A percentile compares a stretch with the other conserved stretches of the same genome.
Conservation (phyloP, 2,329 filamentous ascomycete species). For the Aspergillus sp. region DNA sequence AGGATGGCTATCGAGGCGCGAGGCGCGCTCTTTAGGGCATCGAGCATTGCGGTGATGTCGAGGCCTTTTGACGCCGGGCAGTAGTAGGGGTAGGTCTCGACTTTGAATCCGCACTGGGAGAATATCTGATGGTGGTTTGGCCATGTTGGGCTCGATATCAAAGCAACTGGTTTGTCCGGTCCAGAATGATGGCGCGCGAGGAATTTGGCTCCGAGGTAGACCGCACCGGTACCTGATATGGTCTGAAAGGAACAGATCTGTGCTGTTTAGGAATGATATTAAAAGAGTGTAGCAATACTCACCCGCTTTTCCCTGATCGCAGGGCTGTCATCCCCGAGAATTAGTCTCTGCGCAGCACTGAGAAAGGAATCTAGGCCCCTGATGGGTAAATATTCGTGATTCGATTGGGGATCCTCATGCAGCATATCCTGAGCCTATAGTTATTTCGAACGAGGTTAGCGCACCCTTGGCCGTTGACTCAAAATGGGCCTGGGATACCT, state of each 20-base stretch:
- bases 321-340: conserved; percentile 75
- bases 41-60: conserved; percentile 86
- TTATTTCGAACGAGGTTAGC: neutral
- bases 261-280: too few relatives aligned
- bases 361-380: conserved; percentile 84
- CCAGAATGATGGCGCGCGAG: conserved; percentile 59
- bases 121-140: conserved; percentile 99
- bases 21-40: conserved; percentile 59
- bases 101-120: conserved; percentile 76
- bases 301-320: conserved; percentile 82
- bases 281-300: too few relatives aligned
- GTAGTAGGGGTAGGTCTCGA: conserved; percentile 92
- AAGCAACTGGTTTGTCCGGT: conserved; percentile 70
- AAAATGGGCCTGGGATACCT: conserved; percentile 56
- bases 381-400: conserved; percentile 98
- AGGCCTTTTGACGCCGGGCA: conserved; percentile 83
- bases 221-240: conserved; percentile 94
- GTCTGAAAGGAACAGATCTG: conserved; percentile 72
- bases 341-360: conserved; percentile 83
- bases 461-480: neutral
- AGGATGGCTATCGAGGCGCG: conserved; percentile 84
- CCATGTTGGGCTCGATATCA: conserved; percentile 95
- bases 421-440: too few relatives aligned
- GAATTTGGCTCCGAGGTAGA: conserved; percentile 92
- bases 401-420: neutral